Conservation (phyloP, 345 rosid genomes). For the Microcos paniculata region DNA sequence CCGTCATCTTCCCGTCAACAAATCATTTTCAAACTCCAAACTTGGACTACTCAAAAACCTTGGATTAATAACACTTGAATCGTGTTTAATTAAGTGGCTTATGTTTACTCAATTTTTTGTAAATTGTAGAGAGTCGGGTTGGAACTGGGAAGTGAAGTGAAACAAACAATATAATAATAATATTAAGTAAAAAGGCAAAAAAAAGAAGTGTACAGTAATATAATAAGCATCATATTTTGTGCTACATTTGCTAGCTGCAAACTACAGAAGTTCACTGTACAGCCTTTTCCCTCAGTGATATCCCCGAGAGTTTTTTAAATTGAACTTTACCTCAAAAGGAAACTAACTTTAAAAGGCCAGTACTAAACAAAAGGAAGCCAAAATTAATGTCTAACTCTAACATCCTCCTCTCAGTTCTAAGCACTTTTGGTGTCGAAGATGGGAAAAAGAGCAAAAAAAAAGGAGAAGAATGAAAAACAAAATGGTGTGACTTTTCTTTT, state of each 20-base stretch:
- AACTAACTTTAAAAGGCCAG: background rate
- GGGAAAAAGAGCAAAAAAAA: conserved; percentile 1
- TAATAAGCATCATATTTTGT: conserved; percentile 13
- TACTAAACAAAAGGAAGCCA: conserved; percentile 14
- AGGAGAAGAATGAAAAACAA: background rate
- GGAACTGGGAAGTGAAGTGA: background rate
- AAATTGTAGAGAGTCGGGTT: background rate
- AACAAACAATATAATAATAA: background rate
- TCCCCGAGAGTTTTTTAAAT: background rate
- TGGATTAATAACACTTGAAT: background rate
- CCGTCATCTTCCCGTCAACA: background rate
- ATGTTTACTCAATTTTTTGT: background rate
- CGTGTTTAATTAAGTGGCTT: background rate
- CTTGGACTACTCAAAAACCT: background rate
- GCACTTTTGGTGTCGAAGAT: background rate
- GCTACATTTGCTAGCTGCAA: conserved; percentile 12
- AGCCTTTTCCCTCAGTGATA: conserved; percentile 1
- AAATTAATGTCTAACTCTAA: conserved; percentile 9
- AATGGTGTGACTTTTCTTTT: background rate
- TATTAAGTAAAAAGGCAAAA: background rate
- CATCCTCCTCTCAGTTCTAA: conserved; percentile 11
- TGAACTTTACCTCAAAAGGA: conserved; percentile 1
- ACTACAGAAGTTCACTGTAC: conserved; percentile 13
- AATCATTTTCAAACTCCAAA: background rate
- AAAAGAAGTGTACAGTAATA: background rate